phyloP scores from a whole-genome alignment of 768 basidiomycete species.

The Cubamyces sp. region DNA sequence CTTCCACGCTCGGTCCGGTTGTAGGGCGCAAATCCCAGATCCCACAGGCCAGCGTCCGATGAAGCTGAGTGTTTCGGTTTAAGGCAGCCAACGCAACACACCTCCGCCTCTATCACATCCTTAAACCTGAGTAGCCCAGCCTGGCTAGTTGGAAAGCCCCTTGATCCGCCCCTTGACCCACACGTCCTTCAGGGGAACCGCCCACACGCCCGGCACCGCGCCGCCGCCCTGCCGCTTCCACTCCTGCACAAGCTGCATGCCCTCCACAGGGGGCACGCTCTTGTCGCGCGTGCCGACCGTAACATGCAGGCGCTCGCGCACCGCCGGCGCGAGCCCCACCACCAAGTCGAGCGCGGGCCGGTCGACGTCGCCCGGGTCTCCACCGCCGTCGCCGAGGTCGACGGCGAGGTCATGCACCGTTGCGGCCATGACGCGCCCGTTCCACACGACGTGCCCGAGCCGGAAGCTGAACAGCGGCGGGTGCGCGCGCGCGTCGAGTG shows the following conservation, averaged over 20 bases:
- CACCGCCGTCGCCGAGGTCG: constrained; percentile 46
- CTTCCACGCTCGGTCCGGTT: too few relatives aligned
- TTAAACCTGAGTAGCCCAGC: too few relatives aligned
- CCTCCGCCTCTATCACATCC: neutral
- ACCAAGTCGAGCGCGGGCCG: constrained; percentile 53
- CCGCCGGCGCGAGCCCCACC: constrained; percentile 46
- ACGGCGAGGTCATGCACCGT: constrained; percentile 64
- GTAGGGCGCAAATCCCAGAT: neutral
- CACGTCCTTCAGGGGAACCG: constrained; percentile 29
- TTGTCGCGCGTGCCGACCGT: constrained; percentile 77
- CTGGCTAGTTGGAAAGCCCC: constrained; percentile 19
- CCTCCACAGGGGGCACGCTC: constrained; percentile 67
- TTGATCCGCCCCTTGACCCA: constrained; percentile 34
- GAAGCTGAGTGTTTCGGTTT: too few relatives aligned
- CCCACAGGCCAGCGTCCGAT: neutral
- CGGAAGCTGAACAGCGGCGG: constrained; percentile 64
- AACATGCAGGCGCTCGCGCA: constrained; percentile 69
- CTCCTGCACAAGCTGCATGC: constrained; percentile 60
- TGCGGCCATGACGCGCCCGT: constrained; percentile 79
- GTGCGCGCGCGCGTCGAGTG: constrained; percentile 40
- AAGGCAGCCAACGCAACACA: too few relatives aligned
- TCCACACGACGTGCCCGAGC: constrained; percentile 71
- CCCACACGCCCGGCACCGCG: constrained; percentile 22
- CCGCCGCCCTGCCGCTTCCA: constrained; percentile 44
- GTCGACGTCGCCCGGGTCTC: constrained; percentile 35